Conservation (phyloP, 371 early-diverging fungal species). For the Mortierella sp. region DNA sequence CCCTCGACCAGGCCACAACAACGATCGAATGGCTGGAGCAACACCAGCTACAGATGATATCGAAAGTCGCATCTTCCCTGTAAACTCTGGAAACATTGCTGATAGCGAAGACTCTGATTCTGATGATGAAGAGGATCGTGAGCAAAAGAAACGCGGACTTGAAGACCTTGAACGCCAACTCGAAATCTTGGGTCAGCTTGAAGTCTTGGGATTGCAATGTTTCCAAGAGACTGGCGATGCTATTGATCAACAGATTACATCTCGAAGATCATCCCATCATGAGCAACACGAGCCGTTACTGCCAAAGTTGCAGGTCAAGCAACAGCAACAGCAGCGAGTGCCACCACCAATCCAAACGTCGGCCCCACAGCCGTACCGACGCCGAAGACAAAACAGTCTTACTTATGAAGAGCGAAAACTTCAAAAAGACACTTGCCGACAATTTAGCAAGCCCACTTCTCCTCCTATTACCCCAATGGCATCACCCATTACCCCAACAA, state of each 20-base stretch:
- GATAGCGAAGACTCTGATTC: slow-evolving; percentile 3
- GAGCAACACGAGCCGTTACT: neutral
- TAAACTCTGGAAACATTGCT: neutral
- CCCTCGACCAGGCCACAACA: neutral
- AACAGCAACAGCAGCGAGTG: neutral
- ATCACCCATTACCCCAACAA: neutral
- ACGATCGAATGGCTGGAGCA: neutral
- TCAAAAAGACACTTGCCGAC: neutral
- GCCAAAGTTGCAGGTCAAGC: neutral
- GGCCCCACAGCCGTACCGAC: slow-evolving; percentile 6
- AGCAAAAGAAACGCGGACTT: slow-evolving; percentile 9
- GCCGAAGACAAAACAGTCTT: slow-evolving; percentile 21
- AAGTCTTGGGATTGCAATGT: slow-evolving; percentile 14
- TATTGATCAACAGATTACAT: neutral
- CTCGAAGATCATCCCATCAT: slow-evolving; percentile 3
- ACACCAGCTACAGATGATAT: neutral
- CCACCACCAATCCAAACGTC: slow-evolving; percentile 1
- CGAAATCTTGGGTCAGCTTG: slow-evolving; percentile 13
- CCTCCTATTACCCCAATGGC: neutral
- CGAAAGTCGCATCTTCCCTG: neutral
- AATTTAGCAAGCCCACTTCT: neutral
- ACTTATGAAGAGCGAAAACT: slow-evolving; percentile 15
- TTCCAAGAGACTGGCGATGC: neutral
- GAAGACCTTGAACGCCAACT: slow-evolving; percentile 21
- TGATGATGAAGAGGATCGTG: slow-evolving; percentile 20